These are phyloP conservation scores for Raffaelea ambrosiae DNA, from an alignment of 2,329 filamentous ascomycete species.

Conservation along the genomic window DNA sequence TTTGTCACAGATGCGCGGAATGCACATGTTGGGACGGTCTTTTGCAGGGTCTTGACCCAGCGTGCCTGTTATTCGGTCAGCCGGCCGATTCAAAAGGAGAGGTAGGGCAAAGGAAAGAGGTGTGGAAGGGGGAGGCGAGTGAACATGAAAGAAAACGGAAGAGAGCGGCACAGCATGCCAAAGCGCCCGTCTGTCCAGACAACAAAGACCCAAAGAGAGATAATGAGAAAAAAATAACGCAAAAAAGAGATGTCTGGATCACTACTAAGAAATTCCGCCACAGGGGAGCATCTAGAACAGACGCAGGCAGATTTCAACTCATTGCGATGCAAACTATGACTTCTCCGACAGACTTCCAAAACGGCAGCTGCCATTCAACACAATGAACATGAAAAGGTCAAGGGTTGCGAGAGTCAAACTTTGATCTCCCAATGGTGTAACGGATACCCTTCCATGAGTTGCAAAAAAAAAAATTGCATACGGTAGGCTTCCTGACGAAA, in stretches of 20 bases:
- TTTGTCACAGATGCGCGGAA: slow-evolving; percentile 95
- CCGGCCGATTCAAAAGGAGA: too few species aligned
- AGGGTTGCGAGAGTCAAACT: slow-evolving; percentile 56
- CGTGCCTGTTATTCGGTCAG: slow-evolving; percentile 55
- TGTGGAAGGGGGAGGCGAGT: too few species aligned
- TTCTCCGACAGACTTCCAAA: slow-evolving; percentile 75
- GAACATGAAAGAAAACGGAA: too few species aligned
- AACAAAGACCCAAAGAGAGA: slow-evolving; percentile 15
- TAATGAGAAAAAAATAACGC: slow-evolving; percentile 19
- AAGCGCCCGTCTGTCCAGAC: neutral
- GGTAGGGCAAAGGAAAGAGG: too few species aligned
- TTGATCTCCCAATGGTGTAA: slow-evolving; percentile 99
- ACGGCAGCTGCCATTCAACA: slow-evolving; percentile 72
- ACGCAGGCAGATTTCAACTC: slow-evolving; percentile 90
- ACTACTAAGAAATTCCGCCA: slow-evolving; percentile 97
- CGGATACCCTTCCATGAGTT: slow-evolving; percentile 75
- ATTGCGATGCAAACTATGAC: slow-evolving; percentile 73
- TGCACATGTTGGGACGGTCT: slow-evolving; percentile 86
- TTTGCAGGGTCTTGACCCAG: slow-evolving; percentile 84
- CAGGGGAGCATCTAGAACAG: slow-evolving; percentile 44
- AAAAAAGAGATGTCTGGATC: slow-evolving; percentile 61
- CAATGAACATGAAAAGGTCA: slow-evolving; percentile 55
- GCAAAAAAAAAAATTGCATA: slow-evolving; percentile 36
- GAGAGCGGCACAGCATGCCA: too few species aligned
- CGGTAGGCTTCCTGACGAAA: slow-evolving; percentile 78